These are phyloP conservation scores for Graphilbum ipis-grandicollis DNA, from an alignment of 2,329 filamentous ascomycete genomes.

Conservation along the genomic window DNA sequence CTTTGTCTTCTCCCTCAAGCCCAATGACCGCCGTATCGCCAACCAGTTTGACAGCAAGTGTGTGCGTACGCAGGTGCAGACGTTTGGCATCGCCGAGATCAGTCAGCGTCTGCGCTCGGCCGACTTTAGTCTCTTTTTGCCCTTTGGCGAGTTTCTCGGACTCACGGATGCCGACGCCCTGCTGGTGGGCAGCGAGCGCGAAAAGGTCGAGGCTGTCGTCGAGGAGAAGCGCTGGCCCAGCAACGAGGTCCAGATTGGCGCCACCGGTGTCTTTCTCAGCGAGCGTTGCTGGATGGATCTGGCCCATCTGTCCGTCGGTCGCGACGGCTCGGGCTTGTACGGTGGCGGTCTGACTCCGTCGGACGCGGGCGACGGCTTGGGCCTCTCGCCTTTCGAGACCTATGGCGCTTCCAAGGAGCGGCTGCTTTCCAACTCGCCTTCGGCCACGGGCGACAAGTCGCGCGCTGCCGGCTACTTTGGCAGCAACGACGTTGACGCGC, in stretches of 20 bases:
- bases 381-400: slow-evolving; percentile 38
- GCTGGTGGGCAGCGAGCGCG: slow-evolving; percentile 78
- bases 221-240: slow-evolving; percentile 83
- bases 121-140: slow-evolving; percentile 89
- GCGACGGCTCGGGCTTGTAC: too few relatives aligned
- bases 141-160: slow-evolving; percentile 88
- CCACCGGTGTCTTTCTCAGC: slow-evolving; percentile 87
- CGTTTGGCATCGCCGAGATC: slow-evolving; percentile 91
- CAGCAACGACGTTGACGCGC: slow-evolving; percentile 57
- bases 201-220: slow-evolving; percentile 81
- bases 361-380: slow-evolving; percentile 44
- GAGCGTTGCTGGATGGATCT: slow-evolving; percentile 92
- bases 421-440: slow-evolving; percentile 33
- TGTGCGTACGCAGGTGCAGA: slow-evolving; percentile 84
- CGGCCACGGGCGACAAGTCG: slow-evolving; percentile 46
- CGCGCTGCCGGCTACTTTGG: slow-evolving; percentile 66
- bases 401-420: slow-evolving; percentile 49
- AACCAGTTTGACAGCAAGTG: slow-evolving; percentile 99
- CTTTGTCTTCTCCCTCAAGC: slow-evolving; percentile 93
- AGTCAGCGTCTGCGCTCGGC: slow-evolving; percentile 83
- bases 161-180: slow-evolving; percentile 70
- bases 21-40: slow-evolving; percentile 89
- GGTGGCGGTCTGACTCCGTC: slow-evolving; percentile 42
- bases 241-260: slow-evolving; percentile 80
- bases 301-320: too few relatives aligned